Evolutionary conservation across 192 early-diverging fungal species (phyloP).

Genomic region (Tieghemiomyces parasiticus): DNA sequence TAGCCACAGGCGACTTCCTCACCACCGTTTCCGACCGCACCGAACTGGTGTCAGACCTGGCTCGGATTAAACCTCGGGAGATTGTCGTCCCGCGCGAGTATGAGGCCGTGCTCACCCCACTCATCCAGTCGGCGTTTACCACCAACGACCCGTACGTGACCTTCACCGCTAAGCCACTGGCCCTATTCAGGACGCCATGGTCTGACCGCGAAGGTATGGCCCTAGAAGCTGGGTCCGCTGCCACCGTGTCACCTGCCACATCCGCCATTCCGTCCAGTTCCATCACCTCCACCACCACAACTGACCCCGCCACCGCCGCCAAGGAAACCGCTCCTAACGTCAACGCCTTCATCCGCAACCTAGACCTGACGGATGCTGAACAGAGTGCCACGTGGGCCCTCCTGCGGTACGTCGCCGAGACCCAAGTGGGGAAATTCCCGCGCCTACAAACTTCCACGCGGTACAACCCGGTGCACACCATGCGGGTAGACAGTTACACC

Average conservation of each 20-base stretch:
- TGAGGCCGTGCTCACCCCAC: neutral
- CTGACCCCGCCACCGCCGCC: no score
- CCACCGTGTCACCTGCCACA: neutral
- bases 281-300: no score
- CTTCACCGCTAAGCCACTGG: neutral
- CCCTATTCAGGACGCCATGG: neutral
- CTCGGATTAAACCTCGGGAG: constrained; percentile 74
- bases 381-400: constrained; percentile 27
- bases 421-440: constrained; percentile 46
- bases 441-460: constrained; percentile 44
- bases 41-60: constrained; percentile 46
- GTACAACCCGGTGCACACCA: constrained; percentile 33
- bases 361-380: constrained; percentile 19
- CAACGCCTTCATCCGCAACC: no score
- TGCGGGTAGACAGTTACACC: constrained; percentile 70
- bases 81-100: constrained; percentile 33
- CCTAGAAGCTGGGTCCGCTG: constrained; percentile 15
- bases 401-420: constrained; percentile 53
- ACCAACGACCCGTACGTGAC: neutral
- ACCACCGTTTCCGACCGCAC: constrained; percentile 34
- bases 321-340: no score
- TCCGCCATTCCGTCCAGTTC: no score
- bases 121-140: neutral
- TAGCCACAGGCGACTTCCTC: constrained; percentile 81
- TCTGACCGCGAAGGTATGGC: constrained; percentile 11